Conservation (phyloP, 306 rosid species). For the Psophocarpus tetragonolobus region DNA sequence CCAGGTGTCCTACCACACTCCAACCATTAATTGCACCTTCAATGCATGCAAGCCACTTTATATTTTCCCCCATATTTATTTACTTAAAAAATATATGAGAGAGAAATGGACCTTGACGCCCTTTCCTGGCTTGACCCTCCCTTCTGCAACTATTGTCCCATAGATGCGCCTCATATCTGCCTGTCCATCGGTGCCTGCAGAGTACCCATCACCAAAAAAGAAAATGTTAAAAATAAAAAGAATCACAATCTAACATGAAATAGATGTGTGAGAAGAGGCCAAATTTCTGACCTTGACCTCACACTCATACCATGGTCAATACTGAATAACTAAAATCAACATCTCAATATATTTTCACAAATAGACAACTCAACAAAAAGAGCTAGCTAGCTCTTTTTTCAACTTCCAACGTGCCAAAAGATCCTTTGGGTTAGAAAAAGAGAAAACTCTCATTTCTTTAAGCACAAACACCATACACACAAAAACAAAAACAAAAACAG, state of each 20-base stretch:
- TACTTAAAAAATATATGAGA: not conserved
- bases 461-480: not conserved
- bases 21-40: conserved; percentile 44
- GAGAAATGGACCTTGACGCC: conserved; percentile 86
- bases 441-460: conserved; percentile 11
- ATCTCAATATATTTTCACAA: conserved; percentile 28
- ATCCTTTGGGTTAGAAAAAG: not conserved
- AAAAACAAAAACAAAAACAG: not conserved
- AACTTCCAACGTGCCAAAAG: conserved; percentile 21
- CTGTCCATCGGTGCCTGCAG: conserved; percentile 96
- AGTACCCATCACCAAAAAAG: not conserved
- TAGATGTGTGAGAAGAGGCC: not conserved
- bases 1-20: conserved; percentile 49
- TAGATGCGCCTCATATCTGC: conserved; percentile 99
- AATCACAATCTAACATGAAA: not conserved
- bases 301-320: conserved; percentile 12
- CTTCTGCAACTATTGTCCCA: conserved; percentile 99
- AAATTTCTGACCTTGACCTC: conserved; percentile 28
- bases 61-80: not conserved
- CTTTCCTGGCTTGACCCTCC: conserved; percentile 98
- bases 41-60: conserved; percentile 60
- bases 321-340: not conserved
- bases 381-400: not conserved
- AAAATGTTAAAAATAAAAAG: not conserved
- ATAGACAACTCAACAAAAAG: conserved; percentile 7